Base-by-base conservation (phyloP, 768 basidiomycete genomes). In the Boletus barrowsii region DNA sequence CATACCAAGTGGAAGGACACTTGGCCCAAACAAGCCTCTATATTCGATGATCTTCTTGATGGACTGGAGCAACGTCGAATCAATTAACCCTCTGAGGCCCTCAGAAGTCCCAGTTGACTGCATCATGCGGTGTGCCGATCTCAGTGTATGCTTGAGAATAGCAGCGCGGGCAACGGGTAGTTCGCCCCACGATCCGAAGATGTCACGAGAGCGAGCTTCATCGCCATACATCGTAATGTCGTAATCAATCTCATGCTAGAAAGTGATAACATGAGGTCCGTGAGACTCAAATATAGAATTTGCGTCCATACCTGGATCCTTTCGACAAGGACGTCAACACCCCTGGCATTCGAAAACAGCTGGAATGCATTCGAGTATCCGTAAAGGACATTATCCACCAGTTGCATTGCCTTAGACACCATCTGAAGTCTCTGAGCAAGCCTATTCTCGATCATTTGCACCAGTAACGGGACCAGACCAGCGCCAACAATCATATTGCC, bases 61-160 rank as follows among this genome's bases (percentile, higher is more conserved):
- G 0, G 90, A 90, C 62, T 84, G 83, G 53, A 94, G 75, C 20
- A 98, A 75, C 2, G 91, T 85, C 47, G 88, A 87, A 70, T 99
- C 97, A 53, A 98, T 93, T 36, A 99, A 76, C 32, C 93, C 95
- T 15, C 97, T 86, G 13, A 99, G 79, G 3, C 95, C 94, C 68
- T 99, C 97, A 5, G 93, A 86, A 4, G 90, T 89, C 10, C 96
- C 96, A 0, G 93, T 88, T 0, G 90, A 88, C 65, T 95, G 91
- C 95, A 99, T 97, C 84, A 98, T 93, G 29, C 97, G 85, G 62
- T 97, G 93, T 74, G 96, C 84, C 1, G 94, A 93, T 29, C 97
- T 87, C 32, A 99, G 70, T 10, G 93, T 83, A 58, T 93, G 87
- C 71, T 96, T 97, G 61, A 98, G 75, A n/a, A 93, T 84, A 37